Base-by-base conservation (phyloP, 225 moss, liverwort and hornwort species). In the Marchantia paleacea region DNA sequence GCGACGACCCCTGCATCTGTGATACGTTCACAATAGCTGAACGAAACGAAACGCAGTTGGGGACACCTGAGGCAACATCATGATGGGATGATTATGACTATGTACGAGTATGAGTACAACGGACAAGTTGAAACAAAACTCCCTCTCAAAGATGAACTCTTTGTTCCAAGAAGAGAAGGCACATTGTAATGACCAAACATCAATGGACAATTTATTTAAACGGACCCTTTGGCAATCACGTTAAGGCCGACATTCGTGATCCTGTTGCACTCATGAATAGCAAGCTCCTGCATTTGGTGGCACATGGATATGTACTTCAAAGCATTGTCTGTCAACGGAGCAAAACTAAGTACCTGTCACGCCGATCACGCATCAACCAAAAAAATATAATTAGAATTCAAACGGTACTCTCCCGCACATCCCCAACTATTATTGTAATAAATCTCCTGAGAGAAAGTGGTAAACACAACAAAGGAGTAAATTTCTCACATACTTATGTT, bases 1-100 rank as follows among this genome's bases (percentile, higher is more conserved):
- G 90, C 87, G 13, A 93, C 85, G 22, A 91, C 85, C 55, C 93
- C 93, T 15, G 86, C 91, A 78, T 93, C 93, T 4, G 90, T 85
- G 52, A 93, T 80, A 29, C 88, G 83, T 55, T 90, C 89, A 60
- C 91, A 93, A 28, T 79, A 91, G 79, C 91, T 91, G 39, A 93
- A 78, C 7, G 89, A 93, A 10, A 93, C 78, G 29, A 86, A 90
- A 14, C 93, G 85, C 80, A 91, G 86, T 76, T 82, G 71, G 0
- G 77, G 55, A 47, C 93, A 93, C 20, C 86, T 86, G 78, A n/a
- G 52, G 47, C 29, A 60, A 39, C 73, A 14, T 51, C 39, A 76
- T 24, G 67, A 14, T 26, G 28, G 7, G 48, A 1, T 19, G 50
- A 49, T 19, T 70, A 8, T 12, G 18, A 28, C 28, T 26, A 28